Evolutionary conservation across 441 rosid species (phyloP).

Genomic region (Erysimum cheiri): DNA sequence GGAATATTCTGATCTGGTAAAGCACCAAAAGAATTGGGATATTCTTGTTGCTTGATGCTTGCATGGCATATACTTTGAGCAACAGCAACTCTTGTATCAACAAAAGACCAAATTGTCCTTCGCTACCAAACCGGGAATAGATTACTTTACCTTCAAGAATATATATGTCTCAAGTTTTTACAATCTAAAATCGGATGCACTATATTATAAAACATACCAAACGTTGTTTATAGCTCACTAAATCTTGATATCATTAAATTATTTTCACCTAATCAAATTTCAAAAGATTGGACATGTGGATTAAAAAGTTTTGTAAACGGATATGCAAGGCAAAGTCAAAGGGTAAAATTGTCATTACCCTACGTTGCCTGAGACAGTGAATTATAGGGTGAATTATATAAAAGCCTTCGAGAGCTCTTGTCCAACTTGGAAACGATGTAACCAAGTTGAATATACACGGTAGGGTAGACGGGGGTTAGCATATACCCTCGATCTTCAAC

Average conservation of each 20-base stretch:
- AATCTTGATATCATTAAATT: too few relatives aligned
- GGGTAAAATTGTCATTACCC: slow-evolving; percentile 25
- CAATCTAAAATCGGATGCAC: too few relatives aligned
- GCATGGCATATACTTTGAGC: slow-evolving; percentile 43
- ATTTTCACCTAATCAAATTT: too few relatives aligned
- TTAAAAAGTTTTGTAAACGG: too few relatives aligned
- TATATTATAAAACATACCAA: too few relatives aligned
- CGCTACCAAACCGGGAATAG: not conserved
- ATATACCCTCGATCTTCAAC: not conserved
- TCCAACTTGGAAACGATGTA: slow-evolving; percentile 36
- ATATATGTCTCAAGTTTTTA: too few relatives aligned
- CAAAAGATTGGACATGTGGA: too few relatives aligned
- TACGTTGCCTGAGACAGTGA: not conserved
- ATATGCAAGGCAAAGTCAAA: not conserved
- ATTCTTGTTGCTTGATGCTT: slow-evolving; percentile 42
- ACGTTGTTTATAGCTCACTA: too few relatives aligned
- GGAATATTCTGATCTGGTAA: slow-evolving; percentile 41
- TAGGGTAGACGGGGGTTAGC: slow-evolving; percentile 21
- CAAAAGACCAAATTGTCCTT: slow-evolving; percentile 32
- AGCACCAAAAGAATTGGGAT: slow-evolving; percentile 31
- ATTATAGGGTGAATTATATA: too few relatives aligned
- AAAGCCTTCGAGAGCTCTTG: slow-evolving; percentile 2
- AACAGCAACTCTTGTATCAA: not conserved
- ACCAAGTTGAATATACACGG: slow-evolving; percentile 42
- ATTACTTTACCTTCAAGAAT: too few relatives aligned